Evolutionary conservation across 1,139 yeast species (phyloP).

Genomic region (Yamadazyma mexicana): DNA sequence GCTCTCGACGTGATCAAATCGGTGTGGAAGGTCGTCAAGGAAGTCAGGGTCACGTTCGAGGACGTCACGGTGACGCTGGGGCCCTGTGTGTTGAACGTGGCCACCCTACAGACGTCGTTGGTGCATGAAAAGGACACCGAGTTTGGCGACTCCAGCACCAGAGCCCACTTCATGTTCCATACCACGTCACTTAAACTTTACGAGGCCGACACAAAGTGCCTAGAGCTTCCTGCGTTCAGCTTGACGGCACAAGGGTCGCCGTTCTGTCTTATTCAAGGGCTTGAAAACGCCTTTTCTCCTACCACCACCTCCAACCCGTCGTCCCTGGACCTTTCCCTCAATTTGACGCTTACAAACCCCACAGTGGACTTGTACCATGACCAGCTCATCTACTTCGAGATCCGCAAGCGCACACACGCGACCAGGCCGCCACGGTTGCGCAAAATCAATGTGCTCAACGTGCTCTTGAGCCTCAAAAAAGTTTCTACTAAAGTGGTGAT

Average conservation of each 20-base stretch:
- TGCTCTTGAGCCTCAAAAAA: slow-evolving; percentile 14
- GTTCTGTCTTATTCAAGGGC: slow-evolving; percentile 17
- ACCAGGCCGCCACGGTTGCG: slow-evolving; percentile 1
- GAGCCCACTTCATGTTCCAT: slow-evolving; percentile 14
- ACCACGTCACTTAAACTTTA: slow-evolving; percentile 24
- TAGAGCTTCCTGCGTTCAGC: slow-evolving; percentile 41
- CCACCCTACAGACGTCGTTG: slow-evolving; percentile 15
- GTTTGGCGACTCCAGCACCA: not conserved
- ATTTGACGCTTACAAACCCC: slow-evolving; percentile 31
- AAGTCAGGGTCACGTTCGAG: slow-evolving; percentile 28
- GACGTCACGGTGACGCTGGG: slow-evolving; percentile 28
- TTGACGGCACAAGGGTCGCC: slow-evolving; percentile 24
- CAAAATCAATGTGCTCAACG: slow-evolving; percentile 11
- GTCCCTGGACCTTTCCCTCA: slow-evolving; percentile 19
- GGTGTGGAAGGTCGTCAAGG: slow-evolving; percentile 16
- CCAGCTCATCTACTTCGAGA: slow-evolving; percentile 21
- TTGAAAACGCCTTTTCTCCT: slow-evolving; percentile 15
- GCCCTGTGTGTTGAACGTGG: slow-evolving; percentile 12
- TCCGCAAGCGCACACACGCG: slow-evolving; percentile 7
- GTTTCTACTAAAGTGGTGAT: slow-evolving; percentile 30
- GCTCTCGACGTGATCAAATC: slow-evolving; percentile 5
- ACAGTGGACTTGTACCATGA: slow-evolving; percentile 40
- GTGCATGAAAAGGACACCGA: slow-evolving; percentile 4
- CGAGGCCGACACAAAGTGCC: slow-evolving; percentile 31
- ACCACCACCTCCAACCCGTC: slow-evolving; percentile 6